phyloP scores from a whole-genome alignment of 2,329 filamentous ascomycete species.

The Ramularia endophylla region DNA sequence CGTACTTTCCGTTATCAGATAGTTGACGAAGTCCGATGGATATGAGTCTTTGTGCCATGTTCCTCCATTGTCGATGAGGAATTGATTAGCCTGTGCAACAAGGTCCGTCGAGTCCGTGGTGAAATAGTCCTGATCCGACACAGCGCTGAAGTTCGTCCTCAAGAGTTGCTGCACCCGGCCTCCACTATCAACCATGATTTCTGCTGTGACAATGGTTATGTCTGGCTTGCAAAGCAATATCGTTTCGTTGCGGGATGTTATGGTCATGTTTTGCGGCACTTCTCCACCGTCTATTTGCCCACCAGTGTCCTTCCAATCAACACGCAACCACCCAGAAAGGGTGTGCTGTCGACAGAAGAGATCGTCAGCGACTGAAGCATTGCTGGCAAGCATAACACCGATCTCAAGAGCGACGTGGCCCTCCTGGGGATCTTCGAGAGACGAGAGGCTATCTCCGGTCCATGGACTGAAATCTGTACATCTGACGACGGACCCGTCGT shows the following conservation, averaged over 20 bases:
- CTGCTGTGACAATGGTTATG: constrained; percentile 30
- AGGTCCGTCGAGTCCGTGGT: constrained; percentile 4
- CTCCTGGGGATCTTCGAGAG: not conserved
- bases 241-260: constrained; percentile 6
- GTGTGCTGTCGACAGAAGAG: constrained; percentile 19
- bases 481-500: not conserved
- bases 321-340: constrained; percentile 27
- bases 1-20: constrained; percentile 35
- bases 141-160: constrained; percentile 1
- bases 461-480: constrained; percentile 6
- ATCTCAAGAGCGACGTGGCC: constrained; percentile 10
- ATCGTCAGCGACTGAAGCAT: constrained; percentile 2
- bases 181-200: constrained; percentile 29
- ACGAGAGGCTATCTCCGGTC: not conserved
- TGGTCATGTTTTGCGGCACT: constrained; percentile 3
- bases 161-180: constrained; percentile 26
- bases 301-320: constrained; percentile 11
- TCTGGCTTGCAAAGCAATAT: constrained; percentile 35
- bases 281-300: not conserved
- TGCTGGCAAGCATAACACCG: constrained; percentile 3
- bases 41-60: constrained; percentile 46
- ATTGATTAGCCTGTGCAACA: constrained; percentile 15
- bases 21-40: constrained; percentile 42
- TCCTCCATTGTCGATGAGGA: constrained; percentile 15
- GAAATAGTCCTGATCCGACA: constrained; percentile 3